These are phyloP conservation scores for Diutina siamensis DNA, from an alignment of 1,139 yeast genomes.

Conservation along the genomic window DNA sequence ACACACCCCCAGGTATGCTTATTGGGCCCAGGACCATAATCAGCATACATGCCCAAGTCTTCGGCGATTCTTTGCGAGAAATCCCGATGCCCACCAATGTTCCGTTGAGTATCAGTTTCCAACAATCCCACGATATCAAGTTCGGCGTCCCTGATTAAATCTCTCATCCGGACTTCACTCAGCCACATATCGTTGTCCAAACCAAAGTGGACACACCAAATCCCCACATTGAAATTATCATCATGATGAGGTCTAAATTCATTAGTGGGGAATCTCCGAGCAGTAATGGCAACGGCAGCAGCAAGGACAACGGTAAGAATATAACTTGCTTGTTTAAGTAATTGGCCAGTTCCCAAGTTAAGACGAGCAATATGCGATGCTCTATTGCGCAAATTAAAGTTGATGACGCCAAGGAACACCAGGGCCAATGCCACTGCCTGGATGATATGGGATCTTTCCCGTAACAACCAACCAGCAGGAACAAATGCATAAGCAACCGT, in stretches of 20 bases:
- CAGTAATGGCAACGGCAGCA: slow-evolving; percentile 28
- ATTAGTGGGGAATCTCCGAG: slow-evolving; percentile 45
- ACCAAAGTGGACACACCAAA: slow-evolving; percentile 97
- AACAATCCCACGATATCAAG: slow-evolving; percentile 82
- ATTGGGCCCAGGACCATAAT: slow-evolving; percentile 96
- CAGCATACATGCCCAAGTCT: slow-evolving; percentile 88
- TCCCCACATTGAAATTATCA: slow-evolving; percentile 82
- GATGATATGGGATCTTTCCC: slow-evolving; percentile 81
- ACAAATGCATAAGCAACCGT: slow-evolving; percentile 97
- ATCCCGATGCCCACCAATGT: slow-evolving; percentile 92
- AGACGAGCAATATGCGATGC: slow-evolving; percentile 15
- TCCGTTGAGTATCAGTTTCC: slow-evolving; percentile 88
- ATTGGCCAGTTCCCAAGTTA: slow-evolving; percentile 13
- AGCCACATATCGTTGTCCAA: slow-evolving; percentile 98
- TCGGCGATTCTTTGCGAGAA: slow-evolving; percentile 86
- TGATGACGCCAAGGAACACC: slow-evolving; percentile 29
- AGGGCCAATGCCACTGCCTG: slow-evolving; percentile 34
- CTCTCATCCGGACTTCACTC: slow-evolving; percentile 80
- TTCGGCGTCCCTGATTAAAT: slow-evolving; percentile 73
- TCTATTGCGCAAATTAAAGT: slow-evolving; percentile 19
- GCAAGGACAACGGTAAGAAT: slow-evolving; percentile 22
- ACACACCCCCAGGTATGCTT: slow-evolving; percentile 98
- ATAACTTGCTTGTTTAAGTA: slow-evolving; percentile 17
- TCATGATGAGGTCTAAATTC: slow-evolving; percentile 69
- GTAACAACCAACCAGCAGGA: slow-evolving; percentile 78